Percentiles rank a stretch among this genome's conserved stretches.
Evolutionary conservation across 2,329 filamentous ascomycete genomes (phyloP).

Genomic region (Dendrostoma leiphaemia): DNA sequence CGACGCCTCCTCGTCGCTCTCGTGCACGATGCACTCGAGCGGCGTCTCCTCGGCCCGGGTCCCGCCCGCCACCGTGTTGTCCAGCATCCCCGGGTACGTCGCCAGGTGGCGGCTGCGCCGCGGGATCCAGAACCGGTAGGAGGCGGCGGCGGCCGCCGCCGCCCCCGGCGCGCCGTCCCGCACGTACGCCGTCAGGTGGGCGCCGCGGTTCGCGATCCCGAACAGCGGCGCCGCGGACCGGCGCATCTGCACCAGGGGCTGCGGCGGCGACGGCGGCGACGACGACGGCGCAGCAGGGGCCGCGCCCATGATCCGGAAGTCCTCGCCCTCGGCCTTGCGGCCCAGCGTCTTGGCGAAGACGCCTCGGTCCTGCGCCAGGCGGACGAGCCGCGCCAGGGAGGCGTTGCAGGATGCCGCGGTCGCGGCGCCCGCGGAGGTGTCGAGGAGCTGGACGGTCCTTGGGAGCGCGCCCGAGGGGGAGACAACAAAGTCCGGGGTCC

Average conservation of each 20-base stretch:
- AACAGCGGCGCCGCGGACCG: conserved; percentile 57
- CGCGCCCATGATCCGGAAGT: conserved; percentile 31
- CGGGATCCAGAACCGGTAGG: conserved; percentile 66
- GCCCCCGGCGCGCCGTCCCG: conserved; percentile 33
- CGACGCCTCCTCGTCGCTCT: conserved; percentile 70
- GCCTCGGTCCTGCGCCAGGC: conserved; percentile 33
- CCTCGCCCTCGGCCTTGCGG: conserved; percentile 30
- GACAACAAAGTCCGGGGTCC: conserved; percentile 35
- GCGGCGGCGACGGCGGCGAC: too few species aligned
- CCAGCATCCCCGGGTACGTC: conserved; percentile 69
- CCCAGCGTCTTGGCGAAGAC: conserved; percentile 35
- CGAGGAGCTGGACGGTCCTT: conserved; percentile 30
- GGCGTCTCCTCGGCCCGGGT: conserved; percentile 61
- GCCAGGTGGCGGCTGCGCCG: conserved; percentile 60
- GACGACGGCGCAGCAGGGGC: too few species aligned
- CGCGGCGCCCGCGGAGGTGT: conserved; percentile 26
- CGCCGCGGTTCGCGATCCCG: conserved; percentile 60
- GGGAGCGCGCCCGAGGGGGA: conserved; percentile 26
- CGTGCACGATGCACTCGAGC: conserved; percentile 64
- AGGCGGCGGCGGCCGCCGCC: too few species aligned
- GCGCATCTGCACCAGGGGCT: conserved; percentile 22
- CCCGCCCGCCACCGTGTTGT: conserved; percentile 74
- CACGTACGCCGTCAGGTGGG: conserved; percentile 61
- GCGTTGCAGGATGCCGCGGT: conserved; percentile 30
- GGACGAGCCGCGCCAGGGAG: conserved; percentile 38